Evolutionary conservation across 805 yeast genomes (phyloP), one percentile per base, ranked within the genome.

Genomic region (Kazachstania viticola): DNA sequence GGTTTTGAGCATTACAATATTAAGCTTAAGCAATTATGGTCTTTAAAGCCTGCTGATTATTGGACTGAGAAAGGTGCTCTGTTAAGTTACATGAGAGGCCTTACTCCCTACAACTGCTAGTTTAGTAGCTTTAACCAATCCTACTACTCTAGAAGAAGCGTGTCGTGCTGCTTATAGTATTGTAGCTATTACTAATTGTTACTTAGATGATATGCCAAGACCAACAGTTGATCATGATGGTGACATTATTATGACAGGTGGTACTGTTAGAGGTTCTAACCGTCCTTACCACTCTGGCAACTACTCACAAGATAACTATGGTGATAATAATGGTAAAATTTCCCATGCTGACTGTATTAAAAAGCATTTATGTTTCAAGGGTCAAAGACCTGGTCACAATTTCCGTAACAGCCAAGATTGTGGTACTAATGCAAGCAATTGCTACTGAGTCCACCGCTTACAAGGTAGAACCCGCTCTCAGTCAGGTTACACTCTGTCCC

Each of bases 1-100:
- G 28, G 28, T 21, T 11, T 30, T 15, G 33, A 30, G 15, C 8
- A n/a, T 4, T 30, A 25, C n/a, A 30, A 30, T 9, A 6, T 24
- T 25, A 18, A 17, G n/a, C 25, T 30, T 14, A 17, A 14, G 9
- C 28, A 25, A 14, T n/a, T 30, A 13, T 30, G 28, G 28, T 24
- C 33, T 4, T 25, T 30, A 17, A 30, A 25, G 33, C 33, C 33
- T 17, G 24, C 11, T 5, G 28, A 25, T 16, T 16, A 23, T 14
- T 30, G 28, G 33, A 30, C 33, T 4, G 33, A 30, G 13, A 24
- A 25, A 18, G 33, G 33, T 30, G 28, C 28, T 3, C 9, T 30
- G 23, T 21, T 30, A n/a, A 6, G 17, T 4, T 30, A 30, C 18
- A 17, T 25, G 18, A 12, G 28, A 17, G 33, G 33, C n/a, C 13